Evolutionary conservation across 768 basidiomycete genomes (phyloP).

Genomic region (Cystofilobasidium bisporidii): DNA sequence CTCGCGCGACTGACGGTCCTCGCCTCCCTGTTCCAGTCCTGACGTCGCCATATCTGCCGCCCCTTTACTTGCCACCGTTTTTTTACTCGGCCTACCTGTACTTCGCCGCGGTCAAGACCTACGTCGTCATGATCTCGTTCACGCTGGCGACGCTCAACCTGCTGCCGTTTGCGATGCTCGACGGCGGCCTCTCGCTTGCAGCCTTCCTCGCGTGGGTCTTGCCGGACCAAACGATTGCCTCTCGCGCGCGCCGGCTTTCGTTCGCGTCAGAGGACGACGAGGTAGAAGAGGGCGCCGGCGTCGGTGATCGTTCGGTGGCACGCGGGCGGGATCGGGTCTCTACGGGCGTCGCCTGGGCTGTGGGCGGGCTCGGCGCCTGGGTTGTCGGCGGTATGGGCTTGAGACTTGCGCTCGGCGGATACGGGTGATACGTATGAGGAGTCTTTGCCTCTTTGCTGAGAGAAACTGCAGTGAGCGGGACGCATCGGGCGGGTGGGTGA

Average conservation of each 20-base stretch:
- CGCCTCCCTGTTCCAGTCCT: neutral
- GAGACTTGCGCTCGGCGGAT: neutral
- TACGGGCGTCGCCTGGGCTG: neutral
- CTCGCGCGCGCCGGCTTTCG: neutral
- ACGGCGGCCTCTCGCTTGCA: slow-evolving; percentile 17
- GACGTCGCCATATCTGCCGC: slow-evolving; percentile 9
- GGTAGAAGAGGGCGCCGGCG: neutral
- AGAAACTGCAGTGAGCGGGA: too few relatives aligned
- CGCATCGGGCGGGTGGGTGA: too few relatives aligned
- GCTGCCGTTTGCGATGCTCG: slow-evolving; percentile 18
- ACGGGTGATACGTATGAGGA: neutral
- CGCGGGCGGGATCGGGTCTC: neutral
- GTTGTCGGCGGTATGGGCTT: slow-evolving; percentile 13
- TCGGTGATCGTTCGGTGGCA: neutral
- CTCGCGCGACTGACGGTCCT: neutral
- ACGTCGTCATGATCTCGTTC: slow-evolving; percentile 24
- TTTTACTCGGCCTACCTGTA: slow-evolving; percentile 4
- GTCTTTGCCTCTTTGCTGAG: too few relatives aligned
- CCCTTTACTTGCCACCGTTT: neutral
- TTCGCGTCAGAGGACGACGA: neutral
- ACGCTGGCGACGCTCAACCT: slow-evolving; percentile 23
- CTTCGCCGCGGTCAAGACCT: neutral
- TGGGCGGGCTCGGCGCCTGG: slow-evolving; percentile 15
- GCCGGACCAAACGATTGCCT: neutral
- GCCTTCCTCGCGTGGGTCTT: slow-evolving; percentile 14